Base-by-base conservation (phyloP, 768 basidiomycete species). In the Kwoniella dejecticola region DNA sequence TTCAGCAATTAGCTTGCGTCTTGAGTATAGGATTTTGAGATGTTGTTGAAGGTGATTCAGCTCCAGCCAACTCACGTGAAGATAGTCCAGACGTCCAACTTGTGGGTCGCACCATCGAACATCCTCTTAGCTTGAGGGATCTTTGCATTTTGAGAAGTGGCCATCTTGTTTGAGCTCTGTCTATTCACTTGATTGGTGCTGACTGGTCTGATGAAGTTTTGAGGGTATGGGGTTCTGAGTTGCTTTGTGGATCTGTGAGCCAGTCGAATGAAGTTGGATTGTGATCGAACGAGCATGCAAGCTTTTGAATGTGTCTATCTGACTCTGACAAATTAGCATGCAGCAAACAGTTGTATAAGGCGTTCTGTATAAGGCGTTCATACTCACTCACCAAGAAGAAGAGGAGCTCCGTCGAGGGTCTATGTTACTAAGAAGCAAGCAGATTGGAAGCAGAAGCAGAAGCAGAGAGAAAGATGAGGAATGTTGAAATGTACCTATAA, bases 71-170 rank as follows among this genome's bases (percentile, higher is more conserved):
- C 76, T 74, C 63, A 77, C 72, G 77, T 78, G 62, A 78, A 78
- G 62, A 78, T 78, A 10, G 68, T 70, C 77, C 77, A 78, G 13
- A 78, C 77, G 53, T 78, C 77, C 53, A 75, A 65, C 63, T 77
- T 77, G 62, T 78, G 64, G 49, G 76, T 77, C 27, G 67, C 70
- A 11, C 71, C 77, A 33, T 72, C 75, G 30, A 71, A 67, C 66
- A 78, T 66, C 57, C 76, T 68, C 53, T 69, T 40, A 31, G 75
- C 70, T 63, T 72, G 77, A 55, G 71, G 66, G 47, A 76, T 60
- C 50, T 46, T 33, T 2, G 74, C 66, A 33, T 40, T 57, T 48
- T 66, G 58, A 19, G 59, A 56, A 31, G 64, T 60, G 21, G 64
- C 45, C 64, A 65, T 65, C 29, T 42, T 59, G 62, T 15, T 17